A percentile compares a stretch with the other conserved stretches of the same genome.
Evolutionary conservation across 2,329 filamentous ascomycete species (phyloP).

Genomic region (Huntiella bhutanensis): DNA sequence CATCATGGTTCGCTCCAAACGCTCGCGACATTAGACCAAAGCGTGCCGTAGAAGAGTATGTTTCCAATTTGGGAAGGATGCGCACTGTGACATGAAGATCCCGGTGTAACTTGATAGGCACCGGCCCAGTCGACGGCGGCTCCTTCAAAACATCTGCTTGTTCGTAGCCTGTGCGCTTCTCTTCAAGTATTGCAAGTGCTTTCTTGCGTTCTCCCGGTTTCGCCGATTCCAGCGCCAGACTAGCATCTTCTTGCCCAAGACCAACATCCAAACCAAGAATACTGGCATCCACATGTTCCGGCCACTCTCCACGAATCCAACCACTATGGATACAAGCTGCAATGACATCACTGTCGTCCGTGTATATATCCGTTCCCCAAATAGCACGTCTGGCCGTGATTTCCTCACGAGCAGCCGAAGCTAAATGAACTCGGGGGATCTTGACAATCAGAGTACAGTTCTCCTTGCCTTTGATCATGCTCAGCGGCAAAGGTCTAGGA

Average conservation of each 20-base stretch:
- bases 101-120: constrained; percentile 43
- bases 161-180: constrained; percentile 17
- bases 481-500: constrained; percentile 57
- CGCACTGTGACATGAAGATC: constrained; percentile 78
- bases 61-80: constrained; percentile 59
- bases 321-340: constrained; percentile 86
- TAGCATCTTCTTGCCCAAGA: constrained; percentile 12
- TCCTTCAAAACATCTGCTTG: constrained; percentile 26
- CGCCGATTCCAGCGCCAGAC: neutral
- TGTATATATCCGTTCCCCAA: constrained; percentile 91
- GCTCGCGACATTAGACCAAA: constrained; percentile 68
- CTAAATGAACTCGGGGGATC: constrained; percentile 62
- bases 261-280: constrained; percentile 39
- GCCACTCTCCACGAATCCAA: constrained; percentile 80
- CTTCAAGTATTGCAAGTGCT: constrained; percentile 17
- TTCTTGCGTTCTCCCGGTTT: constrained; percentile 15
- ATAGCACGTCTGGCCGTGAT: constrained; percentile 64
- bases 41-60: constrained; percentile 55
- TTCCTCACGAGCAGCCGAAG: constrained; percentile 51
- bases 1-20: constrained; percentile 63
- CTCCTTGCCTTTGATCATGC: constrained; percentile 51
- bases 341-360: constrained; percentile 84
- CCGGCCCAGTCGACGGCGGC: constrained; percentile 41
- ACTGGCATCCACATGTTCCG: constrained; percentile 52
- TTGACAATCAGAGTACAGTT: constrained; percentile 86